Base-by-base conservation (phyloP, 768 basidiomycete genomes). In the Leccinum incarnatum region DNA sequence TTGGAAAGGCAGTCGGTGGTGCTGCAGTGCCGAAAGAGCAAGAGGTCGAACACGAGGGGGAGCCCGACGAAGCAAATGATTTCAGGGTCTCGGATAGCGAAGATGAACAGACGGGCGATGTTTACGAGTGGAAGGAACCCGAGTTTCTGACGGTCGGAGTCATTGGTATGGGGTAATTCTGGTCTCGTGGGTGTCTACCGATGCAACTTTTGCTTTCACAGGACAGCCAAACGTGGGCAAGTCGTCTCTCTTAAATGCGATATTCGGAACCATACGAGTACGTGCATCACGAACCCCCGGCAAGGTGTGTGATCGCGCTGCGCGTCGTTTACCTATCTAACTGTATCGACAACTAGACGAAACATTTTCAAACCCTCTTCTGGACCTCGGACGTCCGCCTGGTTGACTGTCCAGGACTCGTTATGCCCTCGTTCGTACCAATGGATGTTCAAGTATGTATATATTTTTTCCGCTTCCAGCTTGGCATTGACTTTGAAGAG, bases 221-320 rank as follows among this genome's bases (percentile, higher is more conserved):
- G 93, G 94, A 36, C 93, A 96, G 68, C 95, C 95, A 14, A 98
- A 98, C 70, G 94, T 96, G 42, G 96, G 96, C 10, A 98, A 98
- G 72, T 94, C 92, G 1, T 93, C 91, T 0, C 76, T 97, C 5
- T 74, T 98, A 54, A 98, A 98, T 69, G 95, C 95, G 5, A 77
- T 98, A n/a, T 92, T 98, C 68, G 94, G 91, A 29, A 74, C 77
- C 21, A 81, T 78, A 51, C 87, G 83, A 71, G 95, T 97, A 4
- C 82, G 95, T 60, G 91, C 93, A 12, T 93, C 91, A 1, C 85
- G 85, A 58, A 94, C 90, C 0, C 92, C 93, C 1, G 93, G 93
- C 53, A 95, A 95, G 80, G 91, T 88, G 46, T 52, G 65, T 52
- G 19, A 54, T 30, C 2, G 45, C 45, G 30, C 25, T 19, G 19